Evolutionary conservation across 78 protist genomes (phyloP), one percentile per base, ranked within the genome.

Genomic region (Speleostelium caveatum): DNA sequence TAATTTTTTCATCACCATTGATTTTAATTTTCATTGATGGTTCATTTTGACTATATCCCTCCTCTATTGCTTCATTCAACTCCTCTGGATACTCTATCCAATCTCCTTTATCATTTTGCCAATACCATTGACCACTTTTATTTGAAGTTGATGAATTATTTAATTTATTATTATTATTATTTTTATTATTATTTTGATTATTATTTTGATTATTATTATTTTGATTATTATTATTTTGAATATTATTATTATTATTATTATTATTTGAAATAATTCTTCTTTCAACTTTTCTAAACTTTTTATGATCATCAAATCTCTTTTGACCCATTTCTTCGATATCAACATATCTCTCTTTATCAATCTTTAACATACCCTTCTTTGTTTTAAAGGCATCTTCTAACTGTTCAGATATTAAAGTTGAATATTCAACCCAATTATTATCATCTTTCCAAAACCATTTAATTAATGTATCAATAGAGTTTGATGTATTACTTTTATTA

Each of bases 341-440:
- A 2, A 86, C 42, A 65, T 33, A 86, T 73, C 93, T 73, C 14
- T 86, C 93, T 16, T 86, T 85, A 41, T 86, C 93, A 32, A 86
- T 53, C 42, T 58, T 51, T 6, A 65, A 28, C 53, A 14, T 45
- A 14, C 53, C 55, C 30, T 61, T 58, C 32, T 86, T 86, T 19
- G 30, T 67, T 24, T n/a, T 35, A n/a, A 8, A 28, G 3, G 65
- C 2, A 10, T 72, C 75, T 22, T 73, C 93, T 1, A 86, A 26
- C 39, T 30, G 45, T 19, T n/a, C 30, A 8, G 28, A 32, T 14
- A 49, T 42, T 26, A 28, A 51, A 38, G 38, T 42, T 7, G 41
- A 32, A 41, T 86, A 86, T 2, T 35, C 60, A 4, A 10, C 51
- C 92, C 93, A 86, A 33, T 51, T 38, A 30, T 45, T 63, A 26